Conservation (phyloP, 805 yeast genomes). For the Suhomyces kilbournensis region DNA sequence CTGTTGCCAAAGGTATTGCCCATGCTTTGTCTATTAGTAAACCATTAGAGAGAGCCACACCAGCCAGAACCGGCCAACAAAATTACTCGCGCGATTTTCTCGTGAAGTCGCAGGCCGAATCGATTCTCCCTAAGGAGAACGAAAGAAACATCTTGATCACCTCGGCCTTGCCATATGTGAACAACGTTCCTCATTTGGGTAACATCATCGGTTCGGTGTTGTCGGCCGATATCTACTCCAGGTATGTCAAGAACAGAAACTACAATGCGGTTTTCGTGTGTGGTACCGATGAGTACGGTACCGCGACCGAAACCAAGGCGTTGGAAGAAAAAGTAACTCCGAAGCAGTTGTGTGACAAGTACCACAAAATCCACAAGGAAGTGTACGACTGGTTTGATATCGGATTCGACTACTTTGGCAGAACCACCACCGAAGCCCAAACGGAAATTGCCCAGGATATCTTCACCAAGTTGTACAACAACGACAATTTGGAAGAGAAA, state of each 20-base stretch:
- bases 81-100: slow-evolving; percentile 30
- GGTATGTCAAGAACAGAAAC: slow-evolving; percentile 86
- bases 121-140: slow-evolving; percentile 56
- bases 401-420: slow-evolving; percentile 91
- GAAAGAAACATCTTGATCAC: slow-evolving; percentile 86
- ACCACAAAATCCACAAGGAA: slow-evolving; percentile 77
- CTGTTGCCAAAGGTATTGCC: slow-evolving; percentile 45
- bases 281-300: slow-evolving; percentile 99
- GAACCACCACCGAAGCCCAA: slow-evolving; percentile 90
- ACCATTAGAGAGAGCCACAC: slow-evolving; percentile 35
- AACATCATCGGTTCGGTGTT: slow-evolving; percentile 94
- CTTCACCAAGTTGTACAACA: slow-evolving; percentile 70
- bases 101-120: slow-evolving; percentile 28
- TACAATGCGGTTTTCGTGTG: slow-evolving; percentile 83
- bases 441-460: slow-evolving; percentile 96
- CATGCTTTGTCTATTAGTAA: slow-evolving; percentile 46
- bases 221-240: slow-evolving; percentile 89
- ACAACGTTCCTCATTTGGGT: slow-evolving; percentile 98
- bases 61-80: slow-evolving; percentile 38
- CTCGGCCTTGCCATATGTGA: slow-evolving; percentile 96
- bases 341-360: slow-evolving; percentile 84
- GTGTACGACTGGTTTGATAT: slow-evolving; percentile 97
- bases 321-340: slow-evolving; percentile 91
- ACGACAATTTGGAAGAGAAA: slow-evolving; percentile 81
- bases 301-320: slow-evolving; percentile 99